Evolutionary conservation across 805 yeast species (phyloP), one percentile per base, ranked within the genome.

Genomic region (Wickerhamomyces rabaulensis): DNA sequence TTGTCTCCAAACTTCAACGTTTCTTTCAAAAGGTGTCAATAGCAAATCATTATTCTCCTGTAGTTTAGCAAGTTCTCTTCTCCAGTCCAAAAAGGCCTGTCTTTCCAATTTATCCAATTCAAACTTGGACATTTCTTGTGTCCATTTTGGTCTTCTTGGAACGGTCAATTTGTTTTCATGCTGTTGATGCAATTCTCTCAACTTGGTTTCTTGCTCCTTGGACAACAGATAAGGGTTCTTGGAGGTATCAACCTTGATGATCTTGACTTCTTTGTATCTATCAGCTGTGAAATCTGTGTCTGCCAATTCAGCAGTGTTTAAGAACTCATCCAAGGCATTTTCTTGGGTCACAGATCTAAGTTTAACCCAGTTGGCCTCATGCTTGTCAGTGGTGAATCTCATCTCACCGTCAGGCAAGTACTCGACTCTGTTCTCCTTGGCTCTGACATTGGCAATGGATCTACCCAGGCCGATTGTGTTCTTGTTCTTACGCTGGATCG

Each of bases 1-100:
- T 68, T 94, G 99, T 63, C 94, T 82, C 99, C 99, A 94, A 48
- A 94, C 97, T 73, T 92, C 97, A 53, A 94, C 73, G 64, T 94
- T 94, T 71, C 99, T 81, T 71, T 94, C 99, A 62, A 92, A 94
- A 5, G 99, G 99, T 0, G 99, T 94, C 63, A 94, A 75, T 49
- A 91, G 71, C 58, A 94, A 72, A 64, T 92, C 96, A 53, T 89
- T 80, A 55, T 76, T 78, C 64, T 92, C 96, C 52, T 91, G 95
- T 47, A 94, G 71, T 39, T 75, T 66, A 0, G 99, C 99, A 51
- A 94, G 74, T 43, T 82, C 82, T 62, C 98, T 76, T 70, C 99
- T 80, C 99, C 99, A 94, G 26, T 87, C 84, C 58, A 94, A 75
- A 61, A 94, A 94, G 1, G 97, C 84, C 52, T 88, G 87, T 58